Conservation (phyloP, 495 filamentous ascomycete species). For the Thozetella sp. region DNA sequence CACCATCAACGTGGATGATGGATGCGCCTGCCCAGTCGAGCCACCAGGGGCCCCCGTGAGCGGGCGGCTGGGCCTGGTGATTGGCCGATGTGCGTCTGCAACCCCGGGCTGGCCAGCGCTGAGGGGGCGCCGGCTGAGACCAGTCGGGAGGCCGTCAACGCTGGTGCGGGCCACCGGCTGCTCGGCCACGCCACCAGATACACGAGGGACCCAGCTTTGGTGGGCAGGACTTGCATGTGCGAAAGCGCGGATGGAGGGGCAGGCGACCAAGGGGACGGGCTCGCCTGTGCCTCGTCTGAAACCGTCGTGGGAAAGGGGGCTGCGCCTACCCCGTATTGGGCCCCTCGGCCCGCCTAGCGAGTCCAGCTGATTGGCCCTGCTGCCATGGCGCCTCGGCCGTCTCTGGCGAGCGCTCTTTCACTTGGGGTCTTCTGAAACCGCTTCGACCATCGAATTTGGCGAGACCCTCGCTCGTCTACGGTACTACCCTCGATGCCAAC, state of each 20-base stretch:
- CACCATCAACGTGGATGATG: constrained; percentile 3
- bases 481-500: too few species aligned
- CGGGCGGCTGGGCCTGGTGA: background rate
- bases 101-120: background rate
- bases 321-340: constrained; percentile 8
- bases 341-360: background rate
- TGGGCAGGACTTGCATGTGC: background rate
- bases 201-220: background rate
- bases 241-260: background rate
- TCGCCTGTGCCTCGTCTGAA: constrained; percentile 18
- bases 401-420: background rate
- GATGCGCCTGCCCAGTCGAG: background rate
- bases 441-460: background rate
- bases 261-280: background rate
- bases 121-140: background rate
- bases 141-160: background rate
- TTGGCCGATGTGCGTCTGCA: background rate
- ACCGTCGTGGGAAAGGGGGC: constrained; percentile 19
- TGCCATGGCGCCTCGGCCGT: background rate
- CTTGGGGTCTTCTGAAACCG: background rate
- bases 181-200: too few species aligned
- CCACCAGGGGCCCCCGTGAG: background rate
- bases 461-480: too few species aligned
- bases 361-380: constrained; percentile 7
- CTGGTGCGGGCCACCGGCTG: background rate